phyloP scores from a whole-genome alignment of 371 early-diverging fungal genomes.

The Funneliformis caledonium region DNA sequence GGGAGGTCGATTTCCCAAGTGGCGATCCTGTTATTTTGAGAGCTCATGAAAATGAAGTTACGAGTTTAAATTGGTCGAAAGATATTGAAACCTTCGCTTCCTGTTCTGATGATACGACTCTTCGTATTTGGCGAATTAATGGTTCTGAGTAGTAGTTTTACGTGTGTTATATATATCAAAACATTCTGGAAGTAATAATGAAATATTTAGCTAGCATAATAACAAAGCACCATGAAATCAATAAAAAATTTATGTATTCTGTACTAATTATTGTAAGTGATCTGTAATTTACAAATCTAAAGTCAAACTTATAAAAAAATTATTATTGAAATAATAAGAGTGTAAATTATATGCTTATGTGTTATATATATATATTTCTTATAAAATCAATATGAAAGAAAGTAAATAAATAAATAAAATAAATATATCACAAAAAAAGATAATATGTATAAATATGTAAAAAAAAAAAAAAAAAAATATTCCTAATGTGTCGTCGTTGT shows the following conservation, averaged over 20 bases:
- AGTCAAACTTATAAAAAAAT: neutral
- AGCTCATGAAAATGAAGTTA: constrained; percentile 51
- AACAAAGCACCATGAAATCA: too few relatives aligned
- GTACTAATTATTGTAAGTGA: too few relatives aligned
- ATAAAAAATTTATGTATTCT: neutral
- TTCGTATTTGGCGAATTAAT: constrained; percentile 33
- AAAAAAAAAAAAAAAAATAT: neutral
- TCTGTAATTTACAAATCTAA: too few relatives aligned
- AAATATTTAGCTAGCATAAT: too few relatives aligned
- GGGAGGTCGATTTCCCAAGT: constrained; percentile 46
- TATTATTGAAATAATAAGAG: neutral
- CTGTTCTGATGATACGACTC: constrained; percentile 39
- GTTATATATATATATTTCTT: neutral
- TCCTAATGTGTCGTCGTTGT: neutral
- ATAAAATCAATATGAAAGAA: neutral
- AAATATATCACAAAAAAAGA: too few relatives aligned
- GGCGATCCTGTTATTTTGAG: constrained; percentile 47
- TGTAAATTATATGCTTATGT: neutral
- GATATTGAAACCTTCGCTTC: constrained; percentile 30
- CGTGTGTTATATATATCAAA: neutral
- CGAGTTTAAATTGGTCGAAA: constrained; percentile 47
- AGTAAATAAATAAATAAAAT: too few relatives aligned
- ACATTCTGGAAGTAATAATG: neutral
- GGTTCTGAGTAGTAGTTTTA: neutral
- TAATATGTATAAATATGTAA: too few relatives aligned